Evolutionary conservation across 2,329 filamentous ascomycete genomes (phyloP).

Genomic region (Berkeleyomyces basicola): DNA sequence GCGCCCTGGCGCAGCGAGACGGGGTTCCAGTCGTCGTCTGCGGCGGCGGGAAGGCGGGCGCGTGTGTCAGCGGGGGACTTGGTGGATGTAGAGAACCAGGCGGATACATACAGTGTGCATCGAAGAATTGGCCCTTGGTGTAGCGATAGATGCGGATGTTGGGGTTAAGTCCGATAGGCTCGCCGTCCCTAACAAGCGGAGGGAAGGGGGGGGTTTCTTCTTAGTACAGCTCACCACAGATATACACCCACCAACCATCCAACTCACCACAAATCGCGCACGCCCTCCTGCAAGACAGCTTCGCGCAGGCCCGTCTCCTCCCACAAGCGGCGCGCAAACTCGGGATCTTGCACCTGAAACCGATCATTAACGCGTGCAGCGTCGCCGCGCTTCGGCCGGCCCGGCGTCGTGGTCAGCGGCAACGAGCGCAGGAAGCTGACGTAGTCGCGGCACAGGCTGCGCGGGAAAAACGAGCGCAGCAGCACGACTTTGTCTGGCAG

Average conservation of each 20-base stretch:
- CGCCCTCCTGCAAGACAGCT: slow-evolving; percentile 29
- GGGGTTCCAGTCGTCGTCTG: slow-evolving; percentile 76
- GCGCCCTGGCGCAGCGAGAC: slow-evolving; percentile 34
- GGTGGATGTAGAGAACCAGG: slow-evolving; percentile 16
- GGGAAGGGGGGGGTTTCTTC: background rate
- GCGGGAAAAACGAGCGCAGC: slow-evolving; percentile 58
- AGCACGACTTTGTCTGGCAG: slow-evolving; percentile 51
- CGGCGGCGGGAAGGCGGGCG: too few relatives aligned
- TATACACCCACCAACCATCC: background rate
- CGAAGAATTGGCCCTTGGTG: slow-evolving; percentile 73
- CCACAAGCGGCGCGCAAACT: slow-evolving; percentile 65
- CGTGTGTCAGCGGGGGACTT: background rate
- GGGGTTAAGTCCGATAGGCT: slow-evolving; percentile 68
- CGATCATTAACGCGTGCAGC: slow-evolving; percentile 80
- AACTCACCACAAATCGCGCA: slow-evolving; percentile 29
- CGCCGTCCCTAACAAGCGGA: slow-evolving; percentile 50
- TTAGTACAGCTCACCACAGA: background rate
- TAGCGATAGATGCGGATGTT: slow-evolving; percentile 88
- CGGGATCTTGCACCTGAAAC: slow-evolving; percentile 61
- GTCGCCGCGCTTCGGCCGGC: slow-evolving; percentile 61
- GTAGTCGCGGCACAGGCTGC: slow-evolving; percentile 58
- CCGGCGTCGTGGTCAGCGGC: slow-evolving; percentile 61
- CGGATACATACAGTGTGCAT: slow-evolving; percentile 59
- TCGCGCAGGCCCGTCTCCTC: slow-evolving; percentile 56
- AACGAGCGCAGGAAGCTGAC: slow-evolving; percentile 53